Base-by-base conservation (phyloP, 2,329 filamentous ascomycete species). In the Mycosphaerella arachidis region DNA sequence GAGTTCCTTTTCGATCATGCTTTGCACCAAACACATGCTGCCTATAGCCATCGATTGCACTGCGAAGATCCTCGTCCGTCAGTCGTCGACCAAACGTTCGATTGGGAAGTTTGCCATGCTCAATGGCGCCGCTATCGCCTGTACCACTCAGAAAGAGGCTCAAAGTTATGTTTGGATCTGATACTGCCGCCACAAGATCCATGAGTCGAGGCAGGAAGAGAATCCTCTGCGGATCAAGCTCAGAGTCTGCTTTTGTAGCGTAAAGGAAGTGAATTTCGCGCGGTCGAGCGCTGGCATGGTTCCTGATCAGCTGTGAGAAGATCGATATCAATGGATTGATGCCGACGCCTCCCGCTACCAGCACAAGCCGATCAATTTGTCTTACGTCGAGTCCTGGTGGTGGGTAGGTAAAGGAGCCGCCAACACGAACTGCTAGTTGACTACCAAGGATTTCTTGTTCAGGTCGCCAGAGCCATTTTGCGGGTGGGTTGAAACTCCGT, bases 311-410 rank as follows among this genome's bases (percentile, higher is more conserved):
- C 61, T 83, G 81, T 16, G 83, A 80, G 53, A 91, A 76, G 72
- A 93, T 93, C 57, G 89, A 90, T 58, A 91, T 83, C 5, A 93
- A 76, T 0, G 90, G 90, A 68, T 95, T 95, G 58, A 95, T 87
- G 0, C 91, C 91, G 24, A 95, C 86, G 1, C 91, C 91, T 1
- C 90, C 91, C 0, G 90, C 91, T 13, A 95, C 80, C 63, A 96
- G 86, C 3, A 96, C 83, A 5, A 88, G 80, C 56, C 83, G 85
- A 48, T 80, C 78, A 46, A 88, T 77, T 4, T 72, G 65, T 4
- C 71, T 68, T 3, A 73, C 61, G 52, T 81, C 74, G 1, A 69
- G 56, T 20, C 74, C 73, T 0, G 78, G 76, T 0, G 89, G 90
- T 0, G 92, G 92, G 79, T 87, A 96, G 3, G 88, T 82, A 69